Conservation (phyloP, 2,329 filamentous ascomycete genomes). For the Sporothrix inflata region DNA sequence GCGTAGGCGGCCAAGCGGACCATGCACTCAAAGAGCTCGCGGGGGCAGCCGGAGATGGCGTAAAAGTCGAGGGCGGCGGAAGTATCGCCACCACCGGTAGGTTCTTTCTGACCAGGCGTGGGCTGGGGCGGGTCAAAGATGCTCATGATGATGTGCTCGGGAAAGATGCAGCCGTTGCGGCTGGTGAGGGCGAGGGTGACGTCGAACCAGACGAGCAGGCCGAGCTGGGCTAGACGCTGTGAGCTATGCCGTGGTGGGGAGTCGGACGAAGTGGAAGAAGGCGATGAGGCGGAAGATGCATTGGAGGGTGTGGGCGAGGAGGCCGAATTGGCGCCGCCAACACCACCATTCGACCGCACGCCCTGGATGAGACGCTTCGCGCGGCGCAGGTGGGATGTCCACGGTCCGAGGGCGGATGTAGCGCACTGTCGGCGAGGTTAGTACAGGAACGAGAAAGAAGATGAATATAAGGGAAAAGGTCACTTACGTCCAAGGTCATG, state of each 20-base stretch:
- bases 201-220: constrained; percentile 43
- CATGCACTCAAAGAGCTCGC: constrained; percentile 38
- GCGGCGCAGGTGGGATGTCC: constrained; percentile 37
- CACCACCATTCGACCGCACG: too few species aligned
- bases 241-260: background rate
- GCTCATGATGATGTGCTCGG: constrained; percentile 34
- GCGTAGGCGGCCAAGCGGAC: constrained; percentile 40
- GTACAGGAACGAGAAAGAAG: background rate
- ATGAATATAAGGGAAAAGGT: background rate
- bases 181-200: constrained; percentile 42
- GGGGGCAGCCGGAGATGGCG: constrained; percentile 42
- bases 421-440: too few species aligned
- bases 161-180: constrained; percentile 38
- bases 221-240: constrained; percentile 37
- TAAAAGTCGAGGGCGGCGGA: constrained; percentile 40
- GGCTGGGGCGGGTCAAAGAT: background rate
- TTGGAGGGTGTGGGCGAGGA: background rate
- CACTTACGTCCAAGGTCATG: constrained; percentile 42
- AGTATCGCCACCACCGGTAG: too few species aligned
- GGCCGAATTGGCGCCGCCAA: background rate
- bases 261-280: background rate
- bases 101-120: background rate
- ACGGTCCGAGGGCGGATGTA: constrained; percentile 41
- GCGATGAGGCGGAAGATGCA: background rate
- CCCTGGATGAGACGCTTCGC: constrained; percentile 26